These are phyloP conservation scores for Penicillium antarcticum DNA, from an alignment of 495 filamentous ascomycete genomes.

Conservation along the genomic window DNA sequence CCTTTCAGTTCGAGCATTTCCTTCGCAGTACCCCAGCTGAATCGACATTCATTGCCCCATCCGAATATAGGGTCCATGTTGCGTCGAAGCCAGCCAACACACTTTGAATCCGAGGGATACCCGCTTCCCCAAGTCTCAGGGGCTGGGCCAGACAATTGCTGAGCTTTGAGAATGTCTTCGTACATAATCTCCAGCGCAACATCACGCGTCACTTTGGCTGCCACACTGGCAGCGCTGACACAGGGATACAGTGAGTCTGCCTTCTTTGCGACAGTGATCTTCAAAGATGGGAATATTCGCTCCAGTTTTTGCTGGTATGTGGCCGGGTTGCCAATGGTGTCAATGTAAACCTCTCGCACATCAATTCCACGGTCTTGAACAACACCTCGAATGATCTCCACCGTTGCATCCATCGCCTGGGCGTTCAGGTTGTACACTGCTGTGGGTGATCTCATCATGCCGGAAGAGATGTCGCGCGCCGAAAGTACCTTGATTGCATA, in stretches of 20 bases:
- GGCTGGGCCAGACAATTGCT: conserved; percentile 7
- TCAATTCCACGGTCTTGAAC: conserved; percentile 68
- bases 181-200: conserved; percentile 77
- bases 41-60: conserved; percentile 88
- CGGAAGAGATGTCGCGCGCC: conserved; percentile 75
- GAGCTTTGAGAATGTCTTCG: conserved; percentile 36
- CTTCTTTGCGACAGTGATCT: conserved; percentile 92
- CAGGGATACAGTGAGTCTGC: conserved; percentile 91
- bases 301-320: conserved; percentile 83
- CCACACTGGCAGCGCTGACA: conserved; percentile 90
- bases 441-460: conserved; percentile 66
- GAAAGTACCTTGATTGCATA: conserved; percentile 82
- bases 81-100: conserved; percentile 72
- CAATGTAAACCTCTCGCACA: conserved; percentile 86
- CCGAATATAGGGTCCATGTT: conserved; percentile 94
- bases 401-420: conserved; percentile 95
- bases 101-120: conserved; percentile 86
- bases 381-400: conserved; percentile 76
- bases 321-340: conserved; percentile 82
- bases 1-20: conserved; percentile 77
- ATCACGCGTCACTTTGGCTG: conserved; percentile 93
- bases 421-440: conserved; percentile 89
- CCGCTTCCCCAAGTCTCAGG: conserved; percentile 76
- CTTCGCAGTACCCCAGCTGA: conserved; percentile 93
- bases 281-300: conserved; percentile 72